phyloP scores from a whole-genome alignment of 1,139 yeast genomes.

The Suhomyces panamericanus region DNA sequence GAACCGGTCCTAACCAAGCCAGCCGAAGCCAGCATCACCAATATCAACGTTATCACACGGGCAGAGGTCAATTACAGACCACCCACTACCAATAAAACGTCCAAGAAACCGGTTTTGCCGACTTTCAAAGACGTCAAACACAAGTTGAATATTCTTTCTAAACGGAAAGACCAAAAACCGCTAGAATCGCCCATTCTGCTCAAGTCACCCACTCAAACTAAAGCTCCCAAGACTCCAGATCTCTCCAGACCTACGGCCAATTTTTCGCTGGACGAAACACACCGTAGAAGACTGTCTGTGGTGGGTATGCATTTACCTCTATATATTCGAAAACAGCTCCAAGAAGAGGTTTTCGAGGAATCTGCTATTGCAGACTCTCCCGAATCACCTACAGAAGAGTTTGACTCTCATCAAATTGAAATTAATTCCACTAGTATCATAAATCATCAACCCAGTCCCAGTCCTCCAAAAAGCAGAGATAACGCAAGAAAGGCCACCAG shows the following conservation, averaged over 20 bases:
- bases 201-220: neutral
- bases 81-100: neutral
- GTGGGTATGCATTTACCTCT: conserved; percentile 43
- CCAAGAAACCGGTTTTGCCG: conserved; percentile 15
- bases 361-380: conserved; percentile 8
- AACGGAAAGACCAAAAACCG: conserved; percentile 2
- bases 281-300: conserved; percentile 32
- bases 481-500: conserved; percentile 19
- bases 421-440: neutral
- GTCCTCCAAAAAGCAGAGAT: neutral
- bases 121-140: conserved; percentile 15
- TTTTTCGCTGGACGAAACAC: conserved; percentile 2
- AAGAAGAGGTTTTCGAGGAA: conserved; percentile 6
- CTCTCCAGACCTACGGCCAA: neutral
- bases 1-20: conserved; percentile 30
- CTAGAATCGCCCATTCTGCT: neutral
- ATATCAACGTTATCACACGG: conserved; percentile 36
- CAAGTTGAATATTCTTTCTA: conserved; percentile 2
- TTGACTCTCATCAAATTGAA: neutral
- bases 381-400: neutral
- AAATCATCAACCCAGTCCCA: neutral
- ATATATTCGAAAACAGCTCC: conserved; percentile 38
- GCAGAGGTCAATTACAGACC: conserved; percentile 22
- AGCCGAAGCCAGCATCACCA: conserved; percentile 34
- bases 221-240: neutral